Percentiles rank a stretch among this genome's conserved stretches.
Evolutionary conservation across 768 basidiomycete species (phyloP).

Genomic region (Termitomyces sp.): DNA sequence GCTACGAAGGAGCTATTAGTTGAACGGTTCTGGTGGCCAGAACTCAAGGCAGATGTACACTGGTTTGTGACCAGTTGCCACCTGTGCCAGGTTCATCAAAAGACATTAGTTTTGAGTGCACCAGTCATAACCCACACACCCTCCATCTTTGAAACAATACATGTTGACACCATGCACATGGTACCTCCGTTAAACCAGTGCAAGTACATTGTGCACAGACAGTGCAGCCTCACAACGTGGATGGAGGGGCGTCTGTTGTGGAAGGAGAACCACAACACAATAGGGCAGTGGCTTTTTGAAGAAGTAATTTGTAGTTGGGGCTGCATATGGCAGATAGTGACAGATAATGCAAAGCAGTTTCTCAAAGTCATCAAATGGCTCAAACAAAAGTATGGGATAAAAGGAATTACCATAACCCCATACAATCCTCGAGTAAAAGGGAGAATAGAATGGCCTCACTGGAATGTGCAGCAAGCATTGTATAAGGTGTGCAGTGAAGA

Average conservation of each 20-base stretch:
- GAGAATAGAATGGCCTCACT: constrained; percentile 27
- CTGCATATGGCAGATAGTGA: constrained; percentile 23
- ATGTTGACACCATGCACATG: background rate
- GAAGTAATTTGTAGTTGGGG: constrained; percentile 35
- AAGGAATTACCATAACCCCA: constrained; percentile 33
- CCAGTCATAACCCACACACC: background rate
- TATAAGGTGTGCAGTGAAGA: constrained; percentile 26
- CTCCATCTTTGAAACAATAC: background rate
- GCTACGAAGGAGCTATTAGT: no score
- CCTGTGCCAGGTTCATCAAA: background rate
- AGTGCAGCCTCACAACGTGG: constrained; percentile 21
- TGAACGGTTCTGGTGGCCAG: no score
- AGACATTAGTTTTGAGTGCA: background rate
- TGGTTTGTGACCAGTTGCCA: background rate
- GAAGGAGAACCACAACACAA: constrained; percentile 14
- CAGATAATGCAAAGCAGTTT: background rate
- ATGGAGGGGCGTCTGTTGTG: constrained; percentile 19
- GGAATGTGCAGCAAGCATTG: constrained; percentile 20
- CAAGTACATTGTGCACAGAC: background rate
- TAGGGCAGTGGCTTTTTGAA: constrained; percentile 24
- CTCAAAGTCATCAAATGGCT: constrained; percentile 7
- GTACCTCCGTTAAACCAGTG: background rate
- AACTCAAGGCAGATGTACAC: background rate
- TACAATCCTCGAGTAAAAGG: constrained; percentile 32
- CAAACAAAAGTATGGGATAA: constrained; percentile 25